Percentiles rank a stretch among this genome's conserved stretches.
phyloP scores from a whole-genome alignment of 371 early-diverging fungal species.

The Choanephora cucurbitarum region DNA sequence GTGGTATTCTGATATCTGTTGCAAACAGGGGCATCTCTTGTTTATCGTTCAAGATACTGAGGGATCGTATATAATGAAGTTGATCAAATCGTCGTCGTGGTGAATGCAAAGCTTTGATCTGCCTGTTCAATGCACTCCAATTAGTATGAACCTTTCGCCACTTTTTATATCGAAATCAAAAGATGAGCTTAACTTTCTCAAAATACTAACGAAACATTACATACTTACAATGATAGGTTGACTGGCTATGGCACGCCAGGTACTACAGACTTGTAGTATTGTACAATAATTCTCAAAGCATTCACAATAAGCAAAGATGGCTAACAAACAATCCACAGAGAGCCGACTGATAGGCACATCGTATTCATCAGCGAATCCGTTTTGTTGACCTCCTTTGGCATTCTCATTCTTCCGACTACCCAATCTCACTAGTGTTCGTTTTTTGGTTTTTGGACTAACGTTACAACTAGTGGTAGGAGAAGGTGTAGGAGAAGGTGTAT shows the following conservation, averaged over 20 bases:
- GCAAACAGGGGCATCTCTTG: neutral
- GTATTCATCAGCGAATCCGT: neutral
- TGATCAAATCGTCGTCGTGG: neutral
- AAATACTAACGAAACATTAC: neutral
- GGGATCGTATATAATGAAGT: neutral
- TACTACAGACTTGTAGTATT: slow-evolving; percentile 4
- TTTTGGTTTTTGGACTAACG: neutral
- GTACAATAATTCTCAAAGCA: neutral
- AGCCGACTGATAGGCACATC: slow-evolving; percentile 3
- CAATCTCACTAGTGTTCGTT: neutral
- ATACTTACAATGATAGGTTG: slow-evolving; percentile 9
- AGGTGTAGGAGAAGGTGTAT: too few relatives aligned
- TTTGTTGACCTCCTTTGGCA: neutral
- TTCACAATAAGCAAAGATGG: slow-evolving; percentile 3
- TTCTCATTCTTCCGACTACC: neutral
- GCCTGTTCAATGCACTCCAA: neutral
- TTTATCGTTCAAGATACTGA: neutral
- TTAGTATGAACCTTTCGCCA: slow-evolving; percentile 2
- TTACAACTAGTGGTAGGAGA: neutral
- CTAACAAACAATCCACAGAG: slow-evolving; percentile 9
- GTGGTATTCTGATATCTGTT: neutral
- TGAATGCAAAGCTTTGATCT: neutral
- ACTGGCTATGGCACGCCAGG: neutral
- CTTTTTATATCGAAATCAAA: too few relatives aligned
- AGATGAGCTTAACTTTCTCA: too few relatives aligned